Evolutionary conservation across 495 filamentous ascomycete species (phyloP), one percentile per base, ranked within the genome.

Genomic region (Penicillium egyptiacum): DNA sequence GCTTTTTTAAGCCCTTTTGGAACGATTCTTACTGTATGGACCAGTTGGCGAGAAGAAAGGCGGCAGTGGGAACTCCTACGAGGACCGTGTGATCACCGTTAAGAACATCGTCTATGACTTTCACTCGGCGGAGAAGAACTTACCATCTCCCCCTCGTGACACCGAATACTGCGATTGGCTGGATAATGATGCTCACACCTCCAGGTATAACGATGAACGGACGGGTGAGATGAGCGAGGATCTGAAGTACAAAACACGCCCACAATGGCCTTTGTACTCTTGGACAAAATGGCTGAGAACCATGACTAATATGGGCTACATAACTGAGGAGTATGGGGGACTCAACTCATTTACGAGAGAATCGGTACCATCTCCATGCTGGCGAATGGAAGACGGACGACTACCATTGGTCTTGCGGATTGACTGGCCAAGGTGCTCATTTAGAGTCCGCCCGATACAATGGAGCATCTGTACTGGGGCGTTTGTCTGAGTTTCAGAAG

Each of bases 281-380:
- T 37, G 16, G n/a, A 17, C 0, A 9, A 0, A 3, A 0, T 39
- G 35, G 35, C 9, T 39, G 35, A 2, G 1, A 9, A 0, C 0
- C 2, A 39, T 39, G 1, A 39, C n/a, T 39, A 9, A 3, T 0
- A 17, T 39, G 16, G 2, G 16, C 16, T 7, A n/a, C 16, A 2
- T 3, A 1, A 7, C 5, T 9, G 16, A 6, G 16, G 3, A 0
- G 0, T 9, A n/a, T n/a, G 35, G 16, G 35, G 2, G 5, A n/a
- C 5, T n/a, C 4, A 16, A n/a, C 5, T n/a, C 4, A 16, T 35
- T 5, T 39, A 39, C 9, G 35, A 39, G 35, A n/a, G 14, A n/a
- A 39, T 39, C 0, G 35, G 35, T 5, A n/a, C 35, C 35, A 39
- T 39, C 16, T 8, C 16, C 16, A 7, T 39, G 35, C 4, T 39